Base-by-base conservation (phyloP, 768 basidiomycete species). In the Tulasnella calospora region DNA sequence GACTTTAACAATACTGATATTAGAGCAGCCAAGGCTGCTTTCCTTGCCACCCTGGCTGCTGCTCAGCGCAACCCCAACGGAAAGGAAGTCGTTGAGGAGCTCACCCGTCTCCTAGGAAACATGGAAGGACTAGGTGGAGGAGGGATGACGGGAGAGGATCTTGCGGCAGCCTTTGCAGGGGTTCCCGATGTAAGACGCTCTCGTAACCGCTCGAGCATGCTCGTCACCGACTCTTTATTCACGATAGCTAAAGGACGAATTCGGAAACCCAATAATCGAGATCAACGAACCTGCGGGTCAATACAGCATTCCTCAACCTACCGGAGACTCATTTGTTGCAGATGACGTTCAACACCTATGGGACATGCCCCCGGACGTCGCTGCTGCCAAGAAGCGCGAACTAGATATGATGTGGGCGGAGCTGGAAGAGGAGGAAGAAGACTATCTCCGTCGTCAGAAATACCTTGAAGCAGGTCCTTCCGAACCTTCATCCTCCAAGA, bases 31-130 rank as follows among this genome's bases (percentile, higher is more conserved):
- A 76, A 41, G 74, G 74, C 44, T 10, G 74, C 74, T 30, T 57
- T 76, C 19, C 47, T 76, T 7, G 74, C 74, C 51, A 76, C 74
- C 15, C 44, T 76, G 19, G 74, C 74, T 4, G 74, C 74, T 13
- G 74, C 74, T 15, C 74, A 69, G 19, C 47, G 61, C 35, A 76
- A 76, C 35, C 74, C 74, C 33, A 41, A 76, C 33, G 74, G 74
- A 8, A 36, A 76, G 61, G 51, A 76, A 27, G 35, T 76, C 36
- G 74, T 57, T 33, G 74, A 51, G 19, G 44, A 76, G 23, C 74
- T 76, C 51, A 76, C 74, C 47, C 44, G 55, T 21, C 61, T 76
- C 30, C 51, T 76, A 17, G 74, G 74, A 76, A 33, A 41, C 27
- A 76, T 76, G 47, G 74, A 76, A 57, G 74, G 74, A 12, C 12